Evolutionary conservation across 2,329 filamentous ascomycete species (phyloP).

Genomic region (Ceratocystis diversiconidia): DNA sequence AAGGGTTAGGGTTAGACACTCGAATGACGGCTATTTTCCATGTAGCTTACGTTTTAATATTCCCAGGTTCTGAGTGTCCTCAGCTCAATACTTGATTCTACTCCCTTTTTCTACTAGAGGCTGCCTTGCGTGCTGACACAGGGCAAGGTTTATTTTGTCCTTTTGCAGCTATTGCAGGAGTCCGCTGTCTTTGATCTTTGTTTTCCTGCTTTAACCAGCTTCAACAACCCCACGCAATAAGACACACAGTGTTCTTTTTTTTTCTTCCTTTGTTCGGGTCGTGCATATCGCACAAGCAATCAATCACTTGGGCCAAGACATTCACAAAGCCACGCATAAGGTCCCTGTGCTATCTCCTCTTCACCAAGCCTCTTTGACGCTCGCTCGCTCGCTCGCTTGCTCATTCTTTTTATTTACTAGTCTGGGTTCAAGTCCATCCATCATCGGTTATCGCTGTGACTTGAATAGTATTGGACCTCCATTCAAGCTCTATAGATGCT

Average conservation of each 20-base stretch:
- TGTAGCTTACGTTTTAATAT: conserved; percentile 1
- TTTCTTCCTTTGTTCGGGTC: not conserved
- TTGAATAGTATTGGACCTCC: not conserved
- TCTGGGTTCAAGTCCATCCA: not conserved
- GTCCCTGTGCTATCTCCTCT: not conserved
- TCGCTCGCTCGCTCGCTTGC: too few relatives aligned
- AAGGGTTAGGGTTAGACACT: not conserved
- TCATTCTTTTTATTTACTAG: not conserved
- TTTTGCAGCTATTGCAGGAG: not conserved
- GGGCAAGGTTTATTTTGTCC: not conserved
- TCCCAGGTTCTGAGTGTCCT: not conserved
- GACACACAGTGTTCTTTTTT: not conserved
- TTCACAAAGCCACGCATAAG: not conserved
- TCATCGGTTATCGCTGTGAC: not conserved
- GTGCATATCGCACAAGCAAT: not conserved
- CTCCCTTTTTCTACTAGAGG: not conserved
- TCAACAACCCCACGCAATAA: not conserved
- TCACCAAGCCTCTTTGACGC: not conserved
- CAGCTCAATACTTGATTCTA: not conserved
- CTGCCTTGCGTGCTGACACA: not conserved
- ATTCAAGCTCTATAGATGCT: not conserved
- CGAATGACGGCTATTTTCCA: not conserved
- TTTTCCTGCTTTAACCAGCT: not conserved
- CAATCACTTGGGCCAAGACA: not conserved
- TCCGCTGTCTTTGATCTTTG: not conserved